Base-by-base conservation (phyloP, 2,329 filamentous ascomycete species). In the Fusarium compactum region DNA sequence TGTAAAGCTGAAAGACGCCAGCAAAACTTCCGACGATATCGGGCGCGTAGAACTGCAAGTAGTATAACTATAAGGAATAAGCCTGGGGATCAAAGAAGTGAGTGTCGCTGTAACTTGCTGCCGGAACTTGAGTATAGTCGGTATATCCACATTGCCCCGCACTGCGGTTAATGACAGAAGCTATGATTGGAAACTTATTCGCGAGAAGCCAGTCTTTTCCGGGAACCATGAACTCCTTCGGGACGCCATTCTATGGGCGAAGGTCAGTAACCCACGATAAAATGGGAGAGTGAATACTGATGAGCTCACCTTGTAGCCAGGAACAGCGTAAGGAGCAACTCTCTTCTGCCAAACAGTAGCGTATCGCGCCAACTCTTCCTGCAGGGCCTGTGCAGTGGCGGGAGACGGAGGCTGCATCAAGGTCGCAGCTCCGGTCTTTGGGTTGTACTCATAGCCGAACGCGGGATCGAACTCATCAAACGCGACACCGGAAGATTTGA, bases 101-200 rank as follows among this genome's bases (percentile, higher is more conserved):
- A 29, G 4, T 29, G 27, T 11, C 10, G 10, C 3, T 29, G 1
- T 14, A 15, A 5, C 43, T 24, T 18, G 48, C 54, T 11, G 30
- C 18, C 3, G 54, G 54, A 4, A 57, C 22, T 5, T 50, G 16
- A 22, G 54, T 50, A n/a, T 41, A 57, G 44, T 50, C 54, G 2
- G 44, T 44, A 5, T 57, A 57, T 50, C 54, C 54, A 3, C 50
- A 57, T 4, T 57, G 50, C 1, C 54, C 54, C 2, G 54, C 44
- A 3, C 44, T 24, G 1, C 54, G n/a, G 8, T 57, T 57, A 5
- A 57, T 57, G 8, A 57, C 32, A 2, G 54, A 40, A 9, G 44
- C 54, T 48, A 57, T 57, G 1, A 57, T n/a, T 3, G 44, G 54
- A 8, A 57, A 57, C 1, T 57, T 41, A 11, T 57, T 57, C 0